Base-by-base conservation (phyloP, 75 land plant species). In the Azolla pinnata region DNA sequence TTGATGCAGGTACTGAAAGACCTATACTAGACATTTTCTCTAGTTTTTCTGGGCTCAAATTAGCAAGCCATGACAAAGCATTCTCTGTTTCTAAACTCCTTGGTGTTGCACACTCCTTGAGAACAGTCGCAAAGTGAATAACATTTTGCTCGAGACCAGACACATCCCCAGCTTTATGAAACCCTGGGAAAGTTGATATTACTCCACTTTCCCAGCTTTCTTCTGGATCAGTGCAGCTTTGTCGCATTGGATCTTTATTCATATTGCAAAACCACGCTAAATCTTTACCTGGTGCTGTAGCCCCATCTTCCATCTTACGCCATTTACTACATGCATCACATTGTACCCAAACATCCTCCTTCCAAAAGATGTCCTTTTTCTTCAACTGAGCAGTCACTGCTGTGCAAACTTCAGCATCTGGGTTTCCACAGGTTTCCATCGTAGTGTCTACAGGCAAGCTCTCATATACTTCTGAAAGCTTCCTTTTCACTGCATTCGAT, bases 271-370 rank as follows among this genome's bases (percentile, higher is more conserved):
- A 91, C 97, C 97, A 91, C 52, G 85, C 83, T 33, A 64, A 30
- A 10, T 59, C 71, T 28, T 80, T 63, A 73, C 78, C 74, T 57
- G 77, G 71, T 56, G 48, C n/a, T n/a, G n/a, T n/a, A n/a, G n/a
- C n/a, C n/a, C n/a, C n/a, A 24, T 29, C 30, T 2, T 64, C 53
- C 17, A 84, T 69, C 57, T 77, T 91, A 24, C 97, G 69, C 97
- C 97, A 91, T 60, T 91, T 91, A 31, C 53, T 77, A 60, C 97
- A 91, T 44, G 83, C 72, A 73, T 91, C 93, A 76, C 97, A 91
- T 71, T 91, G 97, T 19, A 82, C 83, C 97, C 97, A 91, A 24
- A 74, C 74, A 19, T 89, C 87, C 56, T 77, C 67, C 30, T 19
- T 17, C 32, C 56, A 54, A 28, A 54, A 24, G 4, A 2, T 8